A percentile compares a stretch with the other conserved stretches of the same genome.
These are phyloP conservation scores for Ophiostoma angusticollis DNA, from an alignment of 2,329 filamentous ascomycete species.

Conservation along the genomic window DNA sequence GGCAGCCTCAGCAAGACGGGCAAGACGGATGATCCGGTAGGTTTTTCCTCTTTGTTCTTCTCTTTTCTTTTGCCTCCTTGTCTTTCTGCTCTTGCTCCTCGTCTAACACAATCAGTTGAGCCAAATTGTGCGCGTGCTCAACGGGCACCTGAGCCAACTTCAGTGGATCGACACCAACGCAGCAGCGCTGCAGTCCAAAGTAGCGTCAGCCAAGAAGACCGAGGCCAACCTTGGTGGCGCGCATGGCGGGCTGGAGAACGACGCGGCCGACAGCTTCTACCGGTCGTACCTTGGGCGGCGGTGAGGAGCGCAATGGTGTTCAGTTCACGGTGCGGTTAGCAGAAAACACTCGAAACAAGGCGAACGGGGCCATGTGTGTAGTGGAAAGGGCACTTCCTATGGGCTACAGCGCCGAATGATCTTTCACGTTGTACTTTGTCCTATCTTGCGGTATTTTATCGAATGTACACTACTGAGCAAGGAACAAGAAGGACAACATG, in stretches of 20 bases:
- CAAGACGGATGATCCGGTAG: slow-evolving; percentile 77
- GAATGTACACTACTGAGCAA: no score
- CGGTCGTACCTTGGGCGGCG: slow-evolving; percentile 71
- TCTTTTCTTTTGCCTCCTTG: neutral
- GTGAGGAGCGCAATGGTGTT: no score
- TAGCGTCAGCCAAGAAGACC: slow-evolving; percentile 68
- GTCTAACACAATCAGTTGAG: slow-evolving; percentile 50
- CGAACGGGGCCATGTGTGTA: no score
- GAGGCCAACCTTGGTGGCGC: slow-evolving; percentile 47
- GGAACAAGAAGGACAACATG: no score
- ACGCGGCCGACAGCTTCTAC: slow-evolving; percentile 80
- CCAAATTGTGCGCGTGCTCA: slow-evolving; percentile 90
- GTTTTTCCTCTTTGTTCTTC: slow-evolving; percentile 20
- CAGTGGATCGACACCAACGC: slow-evolving; percentile 89
- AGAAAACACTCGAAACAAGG: no score
- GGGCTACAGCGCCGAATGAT: no score
- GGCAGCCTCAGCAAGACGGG: slow-evolving; percentile 75
- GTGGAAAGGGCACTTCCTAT: no score
- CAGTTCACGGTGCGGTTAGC: no score
- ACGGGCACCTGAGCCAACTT: slow-evolving; percentile 80
- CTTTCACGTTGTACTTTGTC: no score
- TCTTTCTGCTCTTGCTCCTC: neutral
- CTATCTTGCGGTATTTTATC: no score
- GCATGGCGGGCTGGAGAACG: slow-evolving; percentile 48
- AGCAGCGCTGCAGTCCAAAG: slow-evolving; percentile 67